Evolutionary conservation across 1,284 basidiomycete genomes (phyloP), one percentile per base, ranked within the genome.

Genomic region (Lentinula novae-zelandiae): DNA sequence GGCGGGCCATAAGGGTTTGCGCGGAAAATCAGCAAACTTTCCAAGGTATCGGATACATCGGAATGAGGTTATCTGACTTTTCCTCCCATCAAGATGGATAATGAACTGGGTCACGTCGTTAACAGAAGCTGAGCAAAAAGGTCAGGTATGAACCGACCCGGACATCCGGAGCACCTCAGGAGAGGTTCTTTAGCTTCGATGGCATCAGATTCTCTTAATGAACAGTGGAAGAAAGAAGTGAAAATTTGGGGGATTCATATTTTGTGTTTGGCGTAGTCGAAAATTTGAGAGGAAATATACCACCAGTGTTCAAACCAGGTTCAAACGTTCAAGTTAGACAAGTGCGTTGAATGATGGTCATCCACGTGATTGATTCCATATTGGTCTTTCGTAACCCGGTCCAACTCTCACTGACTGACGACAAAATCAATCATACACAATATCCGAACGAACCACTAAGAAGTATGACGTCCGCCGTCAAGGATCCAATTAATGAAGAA

Each of bases 61-160:
- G 34, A 67, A 67, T 50, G 62, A 62, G 67, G 57, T 62, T 53
- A 53, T 66, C 57, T 52, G 31, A 36, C 17, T 33, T 31, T 49
- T 8, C 33, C n/a, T 9, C 6, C 57, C 46, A 49, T 31, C 48
- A 49, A 49, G 44, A 39, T 39, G 42, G 5, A 1, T 34, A 31
- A 17, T 7, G 49, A 34, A 44, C 17, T 12, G 15, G n/a, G 27
- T 48, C 55, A 48, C 55, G 55, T 57, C 42, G 33, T 31, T 56
- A 13, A 42, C 17, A 56, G 44, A 53, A 36, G 51, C 9, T n/a
- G 36, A 10, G n/a, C 38, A 9, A 55, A 55, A 42, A 55, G 44
- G 53, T 55, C 20, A 55, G 44, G 17, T 55, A 39, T 55, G 53
- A 42, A 40, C 53, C 53, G 44, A 46, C 17, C 44, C 44, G 44